phyloP scores from a whole-genome alignment of 2,329 filamentous ascomycete species.

The Sphaerulina musiva region DNA sequence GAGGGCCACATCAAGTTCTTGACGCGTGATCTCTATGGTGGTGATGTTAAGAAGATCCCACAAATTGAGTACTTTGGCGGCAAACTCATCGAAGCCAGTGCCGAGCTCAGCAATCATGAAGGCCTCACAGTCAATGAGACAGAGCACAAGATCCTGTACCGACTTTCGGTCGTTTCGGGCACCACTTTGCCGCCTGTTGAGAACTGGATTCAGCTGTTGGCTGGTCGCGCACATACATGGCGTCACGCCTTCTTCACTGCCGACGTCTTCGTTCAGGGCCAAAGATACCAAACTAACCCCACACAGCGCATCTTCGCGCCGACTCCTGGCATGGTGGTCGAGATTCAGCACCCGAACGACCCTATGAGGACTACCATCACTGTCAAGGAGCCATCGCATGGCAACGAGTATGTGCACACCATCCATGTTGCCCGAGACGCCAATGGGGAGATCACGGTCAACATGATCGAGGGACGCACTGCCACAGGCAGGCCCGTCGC shows the following conservation, averaged over 20 bases:
- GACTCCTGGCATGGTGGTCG: constrained; percentile 77
- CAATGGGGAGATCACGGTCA: constrained; percentile 75
- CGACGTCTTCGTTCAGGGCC: constrained; percentile 88
- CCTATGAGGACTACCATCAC: constrained; percentile 76
- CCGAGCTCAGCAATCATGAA: constrained; percentile 67
- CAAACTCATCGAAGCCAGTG: constrained; percentile 65
- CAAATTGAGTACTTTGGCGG: constrained; percentile 93
- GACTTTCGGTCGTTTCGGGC: constrained; percentile 68
- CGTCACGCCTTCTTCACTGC: constrained; percentile 88
- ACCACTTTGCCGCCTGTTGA: constrained; percentile 70
- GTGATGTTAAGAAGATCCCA: constrained; percentile 68
- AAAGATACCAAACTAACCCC: constrained; percentile 96
- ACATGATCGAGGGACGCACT: constrained; percentile 88
- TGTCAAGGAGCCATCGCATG: constrained; percentile 79
- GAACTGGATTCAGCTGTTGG: constrained; percentile 80
- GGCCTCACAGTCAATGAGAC: constrained; percentile 79
- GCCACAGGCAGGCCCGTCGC: constrained; percentile 76
- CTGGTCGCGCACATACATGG: constrained; percentile 82
- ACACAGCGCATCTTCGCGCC: constrained; percentile 87
- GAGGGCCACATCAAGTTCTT: constrained; percentile 76
- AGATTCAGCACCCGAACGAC: constrained; percentile 76
- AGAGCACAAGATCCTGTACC: constrained; percentile 72
- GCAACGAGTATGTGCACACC: constrained; percentile 80
- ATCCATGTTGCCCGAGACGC: constrained; percentile 73
- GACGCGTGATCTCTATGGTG: constrained; percentile 70